Conservation (phyloP, 1,284 basidiomycete genomes). For the Boletus sp. region DNA sequence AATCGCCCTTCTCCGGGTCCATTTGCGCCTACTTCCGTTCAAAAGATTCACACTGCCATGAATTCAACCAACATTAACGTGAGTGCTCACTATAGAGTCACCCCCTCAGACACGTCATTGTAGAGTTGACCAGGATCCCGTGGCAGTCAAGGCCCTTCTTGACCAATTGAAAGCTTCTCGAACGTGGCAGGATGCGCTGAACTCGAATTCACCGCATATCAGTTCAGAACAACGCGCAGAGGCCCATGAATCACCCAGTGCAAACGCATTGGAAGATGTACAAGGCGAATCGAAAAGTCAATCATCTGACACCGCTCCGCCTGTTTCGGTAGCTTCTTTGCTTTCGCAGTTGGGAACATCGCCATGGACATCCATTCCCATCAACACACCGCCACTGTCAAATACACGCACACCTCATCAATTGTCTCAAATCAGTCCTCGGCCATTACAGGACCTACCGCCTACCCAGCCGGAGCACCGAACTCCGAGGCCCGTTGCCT, state of each 20-base stretch:
- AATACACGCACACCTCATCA: conserved; percentile 7
- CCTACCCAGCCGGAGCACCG: conserved; percentile 7
- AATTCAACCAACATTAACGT: conserved; percentile 47
- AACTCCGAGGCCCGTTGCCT: conserved; percentile 12
- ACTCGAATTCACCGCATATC: conserved; percentile 11
- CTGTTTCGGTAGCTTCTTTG: conserved; percentile 54
- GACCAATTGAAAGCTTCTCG: conserved; percentile 60
- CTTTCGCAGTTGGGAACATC: conserved; percentile 57
- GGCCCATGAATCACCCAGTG: conserved; percentile 1
- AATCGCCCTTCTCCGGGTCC: neutral
- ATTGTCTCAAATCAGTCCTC: conserved; percentile 7
- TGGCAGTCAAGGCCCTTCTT: conserved; percentile 59
- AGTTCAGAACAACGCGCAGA: conserved; percentile 2
- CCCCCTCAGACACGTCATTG: neutral
- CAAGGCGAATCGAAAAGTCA: conserved; percentile 9
- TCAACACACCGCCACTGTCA: conserved; percentile 13
- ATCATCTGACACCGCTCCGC: conserved; percentile 10
- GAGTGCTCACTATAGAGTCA: conserved; percentile 11
- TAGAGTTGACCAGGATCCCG: conserved; percentile 42
- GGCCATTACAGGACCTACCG: conserved; percentile 15
- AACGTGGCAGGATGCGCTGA: conserved; percentile 56
- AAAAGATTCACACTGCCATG: conserved; percentile 22
- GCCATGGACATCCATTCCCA: conserved; percentile 12
- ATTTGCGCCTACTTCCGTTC: neutral
- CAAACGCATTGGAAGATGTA: conserved; percentile 6